These are phyloP conservation scores for Tetracentron sinense DNA, from an alignment of 164 flowering plant genomes.

Conservation along the genomic window DNA sequence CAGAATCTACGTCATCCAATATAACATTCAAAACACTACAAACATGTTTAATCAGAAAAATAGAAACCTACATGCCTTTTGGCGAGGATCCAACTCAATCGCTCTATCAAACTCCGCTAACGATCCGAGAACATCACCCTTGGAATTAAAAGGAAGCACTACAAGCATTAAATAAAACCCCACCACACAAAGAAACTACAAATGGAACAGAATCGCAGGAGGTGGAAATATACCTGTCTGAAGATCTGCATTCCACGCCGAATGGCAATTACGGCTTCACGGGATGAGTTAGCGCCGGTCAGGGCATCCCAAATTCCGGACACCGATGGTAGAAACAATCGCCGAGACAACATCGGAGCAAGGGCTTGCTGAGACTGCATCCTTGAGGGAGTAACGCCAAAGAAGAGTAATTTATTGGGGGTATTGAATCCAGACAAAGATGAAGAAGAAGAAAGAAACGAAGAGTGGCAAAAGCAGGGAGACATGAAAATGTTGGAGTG, in stretches of 20 bases:
- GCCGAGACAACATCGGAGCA: conserved; percentile 31
- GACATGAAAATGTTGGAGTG: conserved; percentile 10
- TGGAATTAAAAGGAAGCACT: too few species aligned
- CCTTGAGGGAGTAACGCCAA: conserved; percentile 12
- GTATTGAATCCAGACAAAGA: conserved; percentile 16
- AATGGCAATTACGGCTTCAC: conserved; percentile 55
- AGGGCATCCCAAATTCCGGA: conserved; percentile 81
- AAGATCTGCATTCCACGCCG: conserved; percentile 85
- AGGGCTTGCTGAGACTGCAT: conserved; percentile 20
- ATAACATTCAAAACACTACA: neutral
- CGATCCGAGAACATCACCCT: conserved; percentile 90
- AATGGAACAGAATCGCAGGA: neutral
- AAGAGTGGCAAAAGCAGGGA: conserved; percentile 11
- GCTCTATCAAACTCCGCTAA: conserved; percentile 77
- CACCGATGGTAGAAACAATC: conserved; percentile 57
- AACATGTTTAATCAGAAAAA: neutral
- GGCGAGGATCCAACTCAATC: conserved; percentile 83
- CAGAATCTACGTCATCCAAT: neutral
- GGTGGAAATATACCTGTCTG: conserved; percentile 45
- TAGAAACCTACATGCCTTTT: conserved; percentile 73
- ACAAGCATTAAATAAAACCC: too few species aligned
- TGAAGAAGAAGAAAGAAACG: conserved; percentile 8
- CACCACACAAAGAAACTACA: too few species aligned
- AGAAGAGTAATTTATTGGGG: conserved; percentile 15
- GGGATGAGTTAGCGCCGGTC: conserved; percentile 55